Percentiles rank a stretch among this genome's conserved stretches.
These are phyloP conservation scores for Shiraia bambusicola DNA, from an alignment of 2,329 filamentous ascomycete species.

Conservation along the genomic window DNA sequence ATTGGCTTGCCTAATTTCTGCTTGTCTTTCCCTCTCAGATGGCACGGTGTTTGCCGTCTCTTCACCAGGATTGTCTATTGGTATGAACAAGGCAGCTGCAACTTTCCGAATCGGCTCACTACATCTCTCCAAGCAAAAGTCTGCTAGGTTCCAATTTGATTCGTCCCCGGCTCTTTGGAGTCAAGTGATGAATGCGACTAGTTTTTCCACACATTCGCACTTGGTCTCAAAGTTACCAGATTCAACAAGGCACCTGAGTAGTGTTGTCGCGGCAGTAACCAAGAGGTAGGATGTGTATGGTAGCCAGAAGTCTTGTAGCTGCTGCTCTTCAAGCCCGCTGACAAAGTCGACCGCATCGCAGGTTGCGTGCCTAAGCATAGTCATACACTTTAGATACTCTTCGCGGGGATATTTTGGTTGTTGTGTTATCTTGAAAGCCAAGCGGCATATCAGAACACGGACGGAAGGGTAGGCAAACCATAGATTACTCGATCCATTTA, in stretches of 20 bases:
- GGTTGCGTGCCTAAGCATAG: constrained; percentile 13
- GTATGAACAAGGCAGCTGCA: constrained; percentile 9
- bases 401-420: constrained; percentile 1
- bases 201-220: constrained; percentile 5
- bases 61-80: neutral
- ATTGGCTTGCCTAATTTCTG: neutral
- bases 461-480: constrained; percentile 21
- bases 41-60: neutral
- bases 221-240: constrained; percentile 10
- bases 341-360: constrained; percentile 9
- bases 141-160: constrained; percentile 19
- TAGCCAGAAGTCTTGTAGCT: constrained; percentile 24
- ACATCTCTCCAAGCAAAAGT: constrained; percentile 23
- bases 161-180: constrained; percentile 9
- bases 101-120: constrained; percentile 23
- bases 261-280: constrained; percentile 19
- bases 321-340: constrained; percentile 8
- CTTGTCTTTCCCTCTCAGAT: neutral
- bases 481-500: constrained; percentile 19
- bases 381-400: constrained; percentile 13
- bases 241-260: constrained; percentile 20
- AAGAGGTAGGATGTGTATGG: constrained; percentile 23
- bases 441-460: constrained; percentile 14
- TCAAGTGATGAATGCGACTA: constrained; percentile 10
- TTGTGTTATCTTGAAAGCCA: constrained; percentile 12